A percentile compares a stretch with the other conserved stretches of the same genome.
Conservation (phyloP, 2,329 filamentous ascomycete species). For the Aureobasidium namibiae region DNA sequence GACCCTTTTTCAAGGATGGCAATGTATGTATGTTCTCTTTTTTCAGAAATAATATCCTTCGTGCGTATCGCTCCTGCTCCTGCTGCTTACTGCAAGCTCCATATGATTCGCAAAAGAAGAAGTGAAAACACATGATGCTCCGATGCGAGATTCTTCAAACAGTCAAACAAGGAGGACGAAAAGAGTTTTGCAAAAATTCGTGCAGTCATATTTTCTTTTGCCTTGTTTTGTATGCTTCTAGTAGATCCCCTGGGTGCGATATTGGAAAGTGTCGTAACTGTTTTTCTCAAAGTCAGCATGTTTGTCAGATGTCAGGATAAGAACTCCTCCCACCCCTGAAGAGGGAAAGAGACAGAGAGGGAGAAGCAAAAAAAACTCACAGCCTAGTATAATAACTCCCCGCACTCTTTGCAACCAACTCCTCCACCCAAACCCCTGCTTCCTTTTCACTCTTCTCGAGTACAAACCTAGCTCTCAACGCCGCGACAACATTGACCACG, state of each 20-base stretch:
- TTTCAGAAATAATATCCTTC: no score
- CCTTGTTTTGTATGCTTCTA: slow-evolving; percentile 28
- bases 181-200: neutral
- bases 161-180: no score
- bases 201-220: neutral
- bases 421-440: slow-evolving; percentile 73
- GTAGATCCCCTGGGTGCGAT: slow-evolving; percentile 81
- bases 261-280: slow-evolving; percentile 80
- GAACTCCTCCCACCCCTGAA: no score
- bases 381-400: slow-evolving; percentile 83
- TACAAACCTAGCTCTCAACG: slow-evolving; percentile 67
- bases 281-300: neutral
- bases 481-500: slow-evolving; percentile 60
- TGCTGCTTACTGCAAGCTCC: no score
- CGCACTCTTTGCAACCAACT: slow-evolving; percentile 70
- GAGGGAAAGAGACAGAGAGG: neutral
- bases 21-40: no score
- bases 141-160: no score
- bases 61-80: no score
- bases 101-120: no score
- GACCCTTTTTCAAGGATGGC: no score
- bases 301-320: neutral
- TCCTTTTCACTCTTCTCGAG: slow-evolving; percentile 75
- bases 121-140: no score
- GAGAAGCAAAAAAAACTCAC: slow-evolving; percentile 32